Percentiles rank a stretch among this genome's conserved stretches.
phyloP scores from a whole-genome alignment of 306 rosid genomes.

The Cucurbita moschata region DNA sequence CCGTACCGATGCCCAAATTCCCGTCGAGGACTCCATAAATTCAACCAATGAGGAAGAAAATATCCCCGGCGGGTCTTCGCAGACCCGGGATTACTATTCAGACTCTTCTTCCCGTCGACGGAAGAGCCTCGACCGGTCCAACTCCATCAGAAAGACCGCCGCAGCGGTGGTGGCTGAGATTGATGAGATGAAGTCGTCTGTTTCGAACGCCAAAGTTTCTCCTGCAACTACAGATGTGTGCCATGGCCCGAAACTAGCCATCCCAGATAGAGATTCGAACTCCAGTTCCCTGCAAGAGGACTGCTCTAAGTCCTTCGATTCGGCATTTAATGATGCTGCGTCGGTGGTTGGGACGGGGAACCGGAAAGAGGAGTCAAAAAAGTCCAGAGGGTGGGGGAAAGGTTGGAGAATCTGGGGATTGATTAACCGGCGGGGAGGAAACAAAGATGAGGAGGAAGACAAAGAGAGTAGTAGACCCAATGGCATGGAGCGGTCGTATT shows the following conservation, averaged over 20 bases:
- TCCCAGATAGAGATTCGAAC: constrained; percentile 50
- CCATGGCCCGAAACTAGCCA: constrained; percentile 34
- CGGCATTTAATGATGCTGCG: constrained; percentile 13
- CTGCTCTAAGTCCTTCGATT: constrained; percentile 45
- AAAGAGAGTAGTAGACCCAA: constrained; percentile 42
- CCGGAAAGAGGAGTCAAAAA: constrained; percentile 39
- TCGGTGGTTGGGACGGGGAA: constrained; percentile 29
- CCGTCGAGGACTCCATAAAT: constrained; percentile 50
- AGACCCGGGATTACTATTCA: constrained; percentile 68
- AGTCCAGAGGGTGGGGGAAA: constrained; percentile 73
- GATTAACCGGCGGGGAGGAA: constrained; percentile 49
- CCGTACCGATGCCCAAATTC: constrained; percentile 63
- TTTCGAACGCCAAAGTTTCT: constrained; percentile 56
- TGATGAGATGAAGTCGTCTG: constrained; percentile 59
- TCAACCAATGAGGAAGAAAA: constrained; percentile 33
- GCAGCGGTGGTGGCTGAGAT: constrained; percentile 95
- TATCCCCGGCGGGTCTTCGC: constrained; percentile 67
- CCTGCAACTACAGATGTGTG: constrained; percentile 42
- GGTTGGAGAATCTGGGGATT: constrained; percentile 88
- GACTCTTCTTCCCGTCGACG: constrained; percentile 72
- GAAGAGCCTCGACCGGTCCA: constrained; percentile 86
- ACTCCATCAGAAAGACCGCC: constrained; percentile 69
- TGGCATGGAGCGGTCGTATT: constrained; percentile 62
- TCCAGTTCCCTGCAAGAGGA: constrained; percentile 65
- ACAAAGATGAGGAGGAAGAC: constrained; percentile 67